Base-by-base conservation (phyloP, 176 grass and related monocot genomes). In the Hsuehochloa calcarea region DNA sequence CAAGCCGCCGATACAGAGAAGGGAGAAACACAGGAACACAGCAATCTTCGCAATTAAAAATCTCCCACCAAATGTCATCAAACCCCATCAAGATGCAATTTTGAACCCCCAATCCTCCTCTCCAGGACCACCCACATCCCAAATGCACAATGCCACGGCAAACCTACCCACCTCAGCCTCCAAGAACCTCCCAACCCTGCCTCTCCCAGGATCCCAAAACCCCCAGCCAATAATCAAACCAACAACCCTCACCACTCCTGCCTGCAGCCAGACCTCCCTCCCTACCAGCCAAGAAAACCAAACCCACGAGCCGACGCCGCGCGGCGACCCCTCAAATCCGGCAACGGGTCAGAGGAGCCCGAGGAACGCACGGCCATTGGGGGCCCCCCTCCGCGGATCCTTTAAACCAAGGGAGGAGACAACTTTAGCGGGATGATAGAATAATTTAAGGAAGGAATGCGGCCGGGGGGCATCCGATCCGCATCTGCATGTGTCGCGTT, bases 371-470 rank as follows among this genome's bases (percentile, higher is more conserved):
- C 29, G 78, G 47, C 19, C 88, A 79, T 87, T 56, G 69, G 22
- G 65, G 39, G 6, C 1, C 1, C 64, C 50, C 19, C 13, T 8
- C 29, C 77, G 64, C 10, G 41, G 72, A 55, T 55, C 75, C 70
- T 82, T 82, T 90, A 90, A 87, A 59, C 79, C 66, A 41, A 43
- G 41, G 67, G 8, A 37, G 72, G 22, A 41, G 79, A 90, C 79
- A 90, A 66, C 22, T 4, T 84, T 71, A 54, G 84, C 84, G 74
- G 74, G 59, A 65, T 19, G 3, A 49, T 16, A 2, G 56, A 51
- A 73, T 83, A 50, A 22, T 65, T 65, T 83, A 90, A 72, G 64
- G 44, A 52, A 56, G 70, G 77, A 72, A 37, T 45, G 56, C 58
- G 31, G 31, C 31, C 31, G 31, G 31, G 31, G 31, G 31, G 31